Base-by-base conservation (phyloP, 1,139 yeast species). In the Kurtzmaniella quercitrusa region DNA sequence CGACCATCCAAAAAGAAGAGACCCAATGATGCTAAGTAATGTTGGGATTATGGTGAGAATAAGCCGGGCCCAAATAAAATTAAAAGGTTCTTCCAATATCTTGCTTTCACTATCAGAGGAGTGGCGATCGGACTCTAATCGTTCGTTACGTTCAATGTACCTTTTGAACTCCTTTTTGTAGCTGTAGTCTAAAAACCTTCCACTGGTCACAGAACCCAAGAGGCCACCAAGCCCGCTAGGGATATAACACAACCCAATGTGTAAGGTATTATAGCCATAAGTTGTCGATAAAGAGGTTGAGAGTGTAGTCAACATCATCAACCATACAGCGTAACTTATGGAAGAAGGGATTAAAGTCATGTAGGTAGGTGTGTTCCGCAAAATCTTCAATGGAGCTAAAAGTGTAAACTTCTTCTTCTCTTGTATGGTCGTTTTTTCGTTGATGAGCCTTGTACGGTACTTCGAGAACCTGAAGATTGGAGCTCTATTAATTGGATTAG, bases 1-100 rank as follows among this genome's bases (percentile, higher is more conserved):
- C 41, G 86, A 75, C 95, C 95, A 87, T 1, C 93, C 95, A 63
- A 77, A 86, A 0, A 79, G 61, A 1, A 81, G 49, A 3, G 75
- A 59, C 0, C 79, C 71, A 3, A 59, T 54, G n/a, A 71, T 51
- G 18, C 70, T 56, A 2, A 71, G 24, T 34, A 57, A 5, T 39
- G 69, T 46, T n/a, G 68, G 62, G n/a, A 57, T 44, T 10, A 50
- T 46, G 1, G 62, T 51, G 47, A 62, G 52, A 31, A 57, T 56
- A 18, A 67, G 51, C 38, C 74, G 50, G 1, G 68, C 59, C n/a
- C 52, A 47, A 41, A 60, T 52, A 18, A 65, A 48, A 44, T 63
- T 56, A 46, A 66, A 64, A 0, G 62, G 59, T n/a, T 50, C 33
- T 10, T 81, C 74, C 3, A 10, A 11, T 6, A 4, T 10, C 10